Conservation (phyloP, 495 filamentous ascomycete genomes). For the Gamarada debralockiae region DNA sequence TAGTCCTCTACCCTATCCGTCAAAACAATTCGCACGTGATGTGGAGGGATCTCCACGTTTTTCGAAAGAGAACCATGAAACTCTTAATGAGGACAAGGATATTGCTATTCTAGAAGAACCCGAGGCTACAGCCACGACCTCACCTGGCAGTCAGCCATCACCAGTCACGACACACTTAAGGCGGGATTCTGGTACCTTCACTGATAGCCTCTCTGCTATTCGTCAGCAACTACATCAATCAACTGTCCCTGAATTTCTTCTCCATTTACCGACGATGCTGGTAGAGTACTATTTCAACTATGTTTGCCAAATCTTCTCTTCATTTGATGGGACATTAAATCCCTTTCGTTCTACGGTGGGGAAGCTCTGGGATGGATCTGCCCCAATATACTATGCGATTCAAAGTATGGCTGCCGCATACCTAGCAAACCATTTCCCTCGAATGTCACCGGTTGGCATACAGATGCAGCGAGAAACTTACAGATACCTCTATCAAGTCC, state of each 20-base stretch:
- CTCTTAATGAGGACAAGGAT: conserved; percentile 24
- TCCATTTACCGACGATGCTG: conserved; percentile 48
- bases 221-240: conserved; percentile 23
- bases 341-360: conserved; percentile 53
- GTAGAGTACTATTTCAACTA: conserved; percentile 61
- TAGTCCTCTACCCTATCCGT: conserved; percentile 6
- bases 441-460: conserved; percentile 45
- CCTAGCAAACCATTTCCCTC: conserved; percentile 51
- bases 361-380: conserved; percentile 50
- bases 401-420: conserved; percentile 61
- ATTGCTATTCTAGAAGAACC: background rate
- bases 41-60: background rate
- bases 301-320: conserved; percentile 53
- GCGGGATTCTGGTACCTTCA: conserved; percentile 22
- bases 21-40: background rate
- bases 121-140: background rate
- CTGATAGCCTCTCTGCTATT: conserved; percentile 27
- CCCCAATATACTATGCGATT: conserved; percentile 55
- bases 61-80: conserved; percentile 32
- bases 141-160: background rate
- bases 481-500: conserved; percentile 12
- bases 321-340: conserved; percentile 55
- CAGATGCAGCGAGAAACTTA: conserved; percentile 46
- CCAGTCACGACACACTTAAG: background rate
- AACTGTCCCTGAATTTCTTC: conserved; percentile 34